Conservation (phyloP, 495 filamentous ascomycete species). For the Trichocladium uniseriatum region DNA sequence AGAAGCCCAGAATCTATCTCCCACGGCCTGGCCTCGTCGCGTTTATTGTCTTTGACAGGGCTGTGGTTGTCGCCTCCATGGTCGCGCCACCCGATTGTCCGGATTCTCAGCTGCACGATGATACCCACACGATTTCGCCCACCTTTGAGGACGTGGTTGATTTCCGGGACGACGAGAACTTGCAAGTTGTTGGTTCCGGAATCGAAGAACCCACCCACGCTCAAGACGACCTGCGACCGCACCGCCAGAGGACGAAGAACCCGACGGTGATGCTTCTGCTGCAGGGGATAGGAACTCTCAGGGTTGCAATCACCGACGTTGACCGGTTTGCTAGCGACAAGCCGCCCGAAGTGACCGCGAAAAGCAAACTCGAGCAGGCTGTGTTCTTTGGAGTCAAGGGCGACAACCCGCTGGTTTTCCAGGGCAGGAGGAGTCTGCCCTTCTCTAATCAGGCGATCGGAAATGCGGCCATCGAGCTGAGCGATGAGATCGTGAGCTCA, state of each 20-base stretch:
- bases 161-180: constrained; percentile 55
- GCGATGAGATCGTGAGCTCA: constrained; percentile 71
- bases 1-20: constrained; percentile 62
- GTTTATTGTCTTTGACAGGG: constrained; percentile 70
- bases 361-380: constrained; percentile 86
- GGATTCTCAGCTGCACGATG: constrained; percentile 58
- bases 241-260: constrained; percentile 46
- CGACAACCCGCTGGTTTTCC: constrained; percentile 73
- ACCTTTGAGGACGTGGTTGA: constrained; percentile 79
- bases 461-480: constrained; percentile 66
- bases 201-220: constrained; percentile 43
- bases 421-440: constrained; percentile 48
- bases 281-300: constrained; percentile 69
- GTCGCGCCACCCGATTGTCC: constrained; percentile 50
- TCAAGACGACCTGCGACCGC: constrained; percentile 34
- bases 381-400: constrained; percentile 78
- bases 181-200: constrained; percentile 55
- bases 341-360: constrained; percentile 56
- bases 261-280: constrained; percentile 65
- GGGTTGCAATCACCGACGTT: constrained; percentile 52
- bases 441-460: constrained; percentile 65
- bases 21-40: constrained; percentile 68
- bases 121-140: constrained; percentile 46
- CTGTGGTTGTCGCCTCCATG: constrained; percentile 66
- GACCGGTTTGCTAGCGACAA: constrained; percentile 40